Evolutionary conservation across 1,284 basidiomycete species (phyloP).

Genomic region (Cutaneotrichosporon sp.): DNA sequence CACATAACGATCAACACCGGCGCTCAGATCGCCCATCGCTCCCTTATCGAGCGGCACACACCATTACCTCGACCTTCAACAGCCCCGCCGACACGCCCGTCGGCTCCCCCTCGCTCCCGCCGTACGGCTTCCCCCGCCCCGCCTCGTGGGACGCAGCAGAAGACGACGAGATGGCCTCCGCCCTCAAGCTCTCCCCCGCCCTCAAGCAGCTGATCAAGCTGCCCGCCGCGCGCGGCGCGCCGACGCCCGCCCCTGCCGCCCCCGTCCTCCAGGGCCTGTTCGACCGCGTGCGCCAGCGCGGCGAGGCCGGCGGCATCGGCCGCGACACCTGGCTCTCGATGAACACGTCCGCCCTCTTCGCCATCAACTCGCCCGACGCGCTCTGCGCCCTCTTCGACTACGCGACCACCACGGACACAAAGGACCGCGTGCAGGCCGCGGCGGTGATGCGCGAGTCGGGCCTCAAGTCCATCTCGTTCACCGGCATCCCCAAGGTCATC

Average conservation of each 20-base stretch:
- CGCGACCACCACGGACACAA: slow-evolving; percentile 24
- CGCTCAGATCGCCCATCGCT: not conserved
- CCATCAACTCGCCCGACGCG: slow-evolving; percentile 48
- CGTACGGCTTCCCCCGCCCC: not conserved
- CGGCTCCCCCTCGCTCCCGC: not conserved
- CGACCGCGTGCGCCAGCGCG: slow-evolving; percentile 33
- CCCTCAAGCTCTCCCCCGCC: slow-evolving; percentile 43
- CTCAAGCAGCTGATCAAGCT: slow-evolving; percentile 47
- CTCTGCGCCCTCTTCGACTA: slow-evolving; percentile 44
- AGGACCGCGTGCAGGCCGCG: slow-evolving; percentile 29
- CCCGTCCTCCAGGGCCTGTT: slow-evolving; percentile 29
- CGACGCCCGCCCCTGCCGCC: slow-evolving; percentile 37
- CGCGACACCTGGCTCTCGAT: slow-evolving; percentile 44
- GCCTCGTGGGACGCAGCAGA: not conserved
- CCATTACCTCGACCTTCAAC: not conserved
- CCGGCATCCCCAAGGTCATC: slow-evolving; percentile 70
- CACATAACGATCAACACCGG: not conserved
- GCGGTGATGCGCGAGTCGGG: slow-evolving; percentile 81
- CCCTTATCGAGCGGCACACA: not conserved
- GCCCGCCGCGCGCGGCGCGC: slow-evolving; percentile 34
- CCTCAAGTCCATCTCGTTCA: slow-evolving; percentile 89
- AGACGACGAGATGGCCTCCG: slow-evolving; percentile 16
- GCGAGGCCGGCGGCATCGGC: slow-evolving; percentile 21
- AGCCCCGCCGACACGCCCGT: not conserved
- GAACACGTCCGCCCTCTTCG: slow-evolving; percentile 43